Evolutionary conservation across 1,284 basidiomycete species (phyloP).

Genomic region (Pseudozyma hubeiensis): DNA sequence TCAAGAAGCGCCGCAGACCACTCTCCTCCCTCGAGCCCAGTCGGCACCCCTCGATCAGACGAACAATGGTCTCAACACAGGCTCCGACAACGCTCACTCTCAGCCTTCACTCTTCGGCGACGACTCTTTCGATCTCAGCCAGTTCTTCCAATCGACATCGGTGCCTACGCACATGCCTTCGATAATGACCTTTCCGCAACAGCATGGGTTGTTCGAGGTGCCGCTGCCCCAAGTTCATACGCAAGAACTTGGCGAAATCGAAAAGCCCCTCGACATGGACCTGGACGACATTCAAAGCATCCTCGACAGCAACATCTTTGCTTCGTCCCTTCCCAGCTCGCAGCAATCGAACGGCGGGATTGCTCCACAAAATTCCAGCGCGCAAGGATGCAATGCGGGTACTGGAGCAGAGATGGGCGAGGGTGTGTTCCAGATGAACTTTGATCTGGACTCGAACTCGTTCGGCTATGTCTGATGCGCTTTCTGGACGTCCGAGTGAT

Average conservation of each 20-base stretch:
- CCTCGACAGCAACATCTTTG: constrained; percentile 5
- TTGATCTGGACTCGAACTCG: constrained; percentile 19
- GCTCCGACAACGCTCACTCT: neutral
- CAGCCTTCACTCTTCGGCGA: neutral
- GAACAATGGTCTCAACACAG: neutral
- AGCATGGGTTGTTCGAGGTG: neutral
- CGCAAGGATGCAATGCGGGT: neutral
- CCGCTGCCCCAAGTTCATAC: neutral
- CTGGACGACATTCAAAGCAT: constrained; percentile 24
- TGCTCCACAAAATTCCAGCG: too few relatives aligned
- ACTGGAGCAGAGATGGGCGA: neutral
- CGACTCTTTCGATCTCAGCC: constrained; percentile 9
- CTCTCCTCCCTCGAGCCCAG: neutral
- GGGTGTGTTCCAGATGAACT: constrained; percentile 24
- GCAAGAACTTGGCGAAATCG: neutral
- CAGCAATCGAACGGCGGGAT: constrained; percentile 1
- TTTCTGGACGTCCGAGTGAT: too few relatives aligned
- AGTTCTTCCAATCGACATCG: constrained; percentile 10
- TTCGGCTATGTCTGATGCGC: constrained; percentile 1
- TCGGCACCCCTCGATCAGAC: neutral
- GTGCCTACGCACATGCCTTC: constrained; percentile 1
- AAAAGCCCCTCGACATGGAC: constrained; percentile 13
- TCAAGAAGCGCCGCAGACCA: neutral
- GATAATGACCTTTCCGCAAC: neutral
- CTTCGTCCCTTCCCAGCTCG: neutral